Base-by-base conservation (phyloP, 2,329 filamentous ascomycete genomes). In the Diaporthe ilicicola region DNA sequence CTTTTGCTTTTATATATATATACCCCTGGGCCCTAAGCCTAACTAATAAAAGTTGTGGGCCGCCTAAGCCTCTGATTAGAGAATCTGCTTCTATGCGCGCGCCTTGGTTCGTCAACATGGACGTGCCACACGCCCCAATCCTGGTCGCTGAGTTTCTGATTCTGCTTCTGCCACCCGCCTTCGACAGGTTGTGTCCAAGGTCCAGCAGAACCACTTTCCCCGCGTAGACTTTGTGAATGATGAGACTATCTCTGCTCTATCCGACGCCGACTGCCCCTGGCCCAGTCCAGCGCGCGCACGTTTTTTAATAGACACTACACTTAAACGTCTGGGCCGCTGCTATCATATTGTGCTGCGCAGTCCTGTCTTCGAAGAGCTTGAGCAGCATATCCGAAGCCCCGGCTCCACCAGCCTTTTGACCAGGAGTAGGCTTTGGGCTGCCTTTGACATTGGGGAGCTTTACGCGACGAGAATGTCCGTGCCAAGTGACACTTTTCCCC, bases 81-180 rank as follows among this genome's bases (percentile, higher is more conserved):
- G 54, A 56, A 12, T 34, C 54, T 56, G 34, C 54, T 42, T 56
- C 54, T 4, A 56, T 56, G 54, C 54, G 32, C 1, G 54, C 34
- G 13, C 54, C 54, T 12, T 56, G 54, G 54, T 56, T 56, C 8
- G 54, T 56, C n/a, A 56, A 56, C n/a, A 56, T 56, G 54, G 42
- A 56, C 34, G 54, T 56, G 54, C 54, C 34, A 19, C 22, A 56
- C 3, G 17, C 54, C 22, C 54, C 34, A 3, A 56, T 56, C 34
- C 54, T 56, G 54, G 54, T 56, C 9, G 54, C 54, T 12, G 54
- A 56, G 8, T 56, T 37, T 56, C 54, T 19, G 54, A 56, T 42
- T 15, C 34, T 22, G 54, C 54, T 17, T 56, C 42, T 42, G 54
- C 34, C 5, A 56, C 54, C 34, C 54, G 54, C 3, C 15, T 56